Evolutionary conservation across 2,329 filamentous ascomycete species (phyloP), one percentile per base, ranked within the genome.

Genomic region (Colletotrichum limetticola): DNA sequence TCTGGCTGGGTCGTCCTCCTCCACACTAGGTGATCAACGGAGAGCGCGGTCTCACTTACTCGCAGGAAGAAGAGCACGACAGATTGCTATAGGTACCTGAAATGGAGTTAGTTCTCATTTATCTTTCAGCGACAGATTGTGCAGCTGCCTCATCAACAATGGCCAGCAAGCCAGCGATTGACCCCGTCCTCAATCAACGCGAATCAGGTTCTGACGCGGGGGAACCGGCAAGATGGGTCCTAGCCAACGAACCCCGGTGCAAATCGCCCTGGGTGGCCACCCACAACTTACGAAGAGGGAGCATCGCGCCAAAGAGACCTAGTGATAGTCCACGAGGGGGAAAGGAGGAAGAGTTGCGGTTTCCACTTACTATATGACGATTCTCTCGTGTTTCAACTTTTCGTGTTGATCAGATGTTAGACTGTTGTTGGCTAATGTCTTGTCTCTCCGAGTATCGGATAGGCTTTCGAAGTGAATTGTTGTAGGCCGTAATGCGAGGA

Each of bases 31-130:
- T 42, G n/a, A 56, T 56, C 12, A 52, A n/a, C 16, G 26, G 53
- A 14, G 53, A 42, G 46, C n/a, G 37, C 16, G 22, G 22, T n/a
- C 35, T 56, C 46, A 72, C 70, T 72, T 35, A 72, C 70, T 62
- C 55, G 70, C 66, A 72, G 70, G 66, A 72, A 70, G 66, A 72
- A 65, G 70, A 72, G 66, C 66, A 64, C 42, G 56, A 42, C 16
- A 30, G 22, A 52, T 53, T 49, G 16, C 22, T 68, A 49, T 32
- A 35, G 32, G 32, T 35, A 60, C 46, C 70, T 72, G 35, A 22
- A 52, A 12, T 22, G 28, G 14, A 28, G 56, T 72, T 53, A 72
- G 70, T 60, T 49, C 56, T 59, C 28, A 52, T 22, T 60, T 30
- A 14, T 56, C 16, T 56, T 19, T 49, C 22, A n/a, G 16, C 30